These are phyloP conservation scores for Sextonia rubra DNA, from an alignment of 164 flowering plant genomes.

Conservation along the genomic window DNA sequence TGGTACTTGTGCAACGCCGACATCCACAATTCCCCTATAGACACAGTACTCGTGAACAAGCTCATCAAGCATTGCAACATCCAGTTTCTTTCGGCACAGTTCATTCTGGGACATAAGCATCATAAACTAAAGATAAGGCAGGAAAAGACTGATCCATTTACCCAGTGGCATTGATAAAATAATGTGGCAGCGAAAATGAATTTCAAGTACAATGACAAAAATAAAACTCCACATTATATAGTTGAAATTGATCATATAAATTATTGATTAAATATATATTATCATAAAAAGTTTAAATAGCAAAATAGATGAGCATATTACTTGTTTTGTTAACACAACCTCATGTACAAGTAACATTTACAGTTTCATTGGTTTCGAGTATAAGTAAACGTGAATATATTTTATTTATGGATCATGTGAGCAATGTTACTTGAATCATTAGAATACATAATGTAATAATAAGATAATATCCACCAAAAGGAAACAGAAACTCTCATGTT, in stretches of 20 bases:
- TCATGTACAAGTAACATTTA: too few species aligned
- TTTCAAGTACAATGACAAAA: background rate
- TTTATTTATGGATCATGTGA: background rate
- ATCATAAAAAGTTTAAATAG: too few species aligned
- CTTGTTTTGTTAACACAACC: too few species aligned
- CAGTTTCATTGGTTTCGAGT: too few species aligned
- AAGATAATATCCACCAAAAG: background rate
- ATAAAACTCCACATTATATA: background rate
- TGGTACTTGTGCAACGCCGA: constrained; percentile 27
- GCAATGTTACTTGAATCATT: background rate
- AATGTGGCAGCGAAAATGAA: background rate
- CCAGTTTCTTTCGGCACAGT: constrained; percentile 76
- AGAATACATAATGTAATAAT: background rate
- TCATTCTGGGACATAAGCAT: constrained; percentile 59
- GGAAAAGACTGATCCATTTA: background rate
- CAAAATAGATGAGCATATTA: too few species aligned
- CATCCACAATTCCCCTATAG: constrained; percentile 89
- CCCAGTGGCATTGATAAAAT: background rate
- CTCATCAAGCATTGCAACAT: constrained; percentile 74
- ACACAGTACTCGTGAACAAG: constrained; percentile 93
- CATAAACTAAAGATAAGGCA: constrained; percentile 1
- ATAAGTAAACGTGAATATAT: too few species aligned
- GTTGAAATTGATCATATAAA: background rate
- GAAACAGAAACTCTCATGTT: background rate
- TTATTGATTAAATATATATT: too few species aligned